phyloP scores from a whole-genome alignment of 1,284 basidiomycete species.

The Ustilago crameri region DNA sequence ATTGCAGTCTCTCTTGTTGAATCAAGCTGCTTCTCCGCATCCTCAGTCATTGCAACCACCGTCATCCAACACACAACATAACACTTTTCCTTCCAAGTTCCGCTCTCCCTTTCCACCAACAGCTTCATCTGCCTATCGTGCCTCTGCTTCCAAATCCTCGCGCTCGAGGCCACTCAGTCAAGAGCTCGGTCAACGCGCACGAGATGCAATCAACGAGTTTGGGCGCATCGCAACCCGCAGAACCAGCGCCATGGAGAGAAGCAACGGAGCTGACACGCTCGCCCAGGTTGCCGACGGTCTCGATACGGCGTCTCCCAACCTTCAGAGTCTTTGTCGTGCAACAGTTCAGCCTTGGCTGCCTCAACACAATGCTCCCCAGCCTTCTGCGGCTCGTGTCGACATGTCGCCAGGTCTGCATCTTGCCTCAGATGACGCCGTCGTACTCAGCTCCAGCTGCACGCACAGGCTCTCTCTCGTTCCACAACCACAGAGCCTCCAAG shows the following conservation, averaged over 20 bases:
- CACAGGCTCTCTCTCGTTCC: slow-evolving; percentile 25
- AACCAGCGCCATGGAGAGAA: slow-evolving; percentile 25
- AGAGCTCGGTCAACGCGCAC: slow-evolving; percentile 33
- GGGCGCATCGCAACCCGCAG: slow-evolving; percentile 27
- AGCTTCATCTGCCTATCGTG: slow-evolving; percentile 17
- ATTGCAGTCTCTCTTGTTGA: background rate
- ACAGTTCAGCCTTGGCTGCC: slow-evolving; percentile 11
- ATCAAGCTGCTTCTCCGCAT: background rate
- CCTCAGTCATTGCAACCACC: slow-evolving; percentile 8
- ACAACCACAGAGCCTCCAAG: slow-evolving; percentile 13
- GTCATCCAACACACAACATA: slow-evolving; percentile 3
- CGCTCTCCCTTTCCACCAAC: slow-evolving; percentile 17
- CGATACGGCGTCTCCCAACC: slow-evolving; percentile 6
- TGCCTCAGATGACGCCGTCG: slow-evolving; percentile 12
- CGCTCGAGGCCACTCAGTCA: slow-evolving; percentile 26
- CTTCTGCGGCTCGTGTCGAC: background rate
- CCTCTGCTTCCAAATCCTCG: slow-evolving; percentile 1
- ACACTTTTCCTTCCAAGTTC: slow-evolving; percentile 13
- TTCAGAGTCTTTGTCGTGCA: slow-evolving; percentile 1
- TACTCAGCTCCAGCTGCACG: slow-evolving; percentile 7
- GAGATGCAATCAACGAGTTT: slow-evolving; percentile 40
- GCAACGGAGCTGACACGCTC: slow-evolving; percentile 31
- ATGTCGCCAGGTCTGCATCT: slow-evolving; percentile 6
- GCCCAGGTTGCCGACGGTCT: slow-evolving; percentile 39
- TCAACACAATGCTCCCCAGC: background rate